Base-by-base conservation (phyloP, 2,329 filamentous ascomycete genomes). In the Chrysosporium queenslandicum region DNA sequence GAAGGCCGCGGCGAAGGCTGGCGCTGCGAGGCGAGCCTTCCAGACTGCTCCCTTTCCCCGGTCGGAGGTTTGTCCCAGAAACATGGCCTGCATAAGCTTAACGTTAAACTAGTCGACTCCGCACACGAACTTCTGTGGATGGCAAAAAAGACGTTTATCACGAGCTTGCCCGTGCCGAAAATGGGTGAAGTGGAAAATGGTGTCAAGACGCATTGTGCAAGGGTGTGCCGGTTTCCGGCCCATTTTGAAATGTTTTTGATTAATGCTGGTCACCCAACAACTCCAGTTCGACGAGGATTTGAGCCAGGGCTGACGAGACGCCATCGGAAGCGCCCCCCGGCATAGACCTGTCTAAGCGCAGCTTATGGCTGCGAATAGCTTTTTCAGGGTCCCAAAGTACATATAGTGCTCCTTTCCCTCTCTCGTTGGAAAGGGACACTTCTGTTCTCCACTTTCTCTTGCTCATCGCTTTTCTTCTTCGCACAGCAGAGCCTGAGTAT, bases 31-130 rank as follows among this genome's bases (percentile, higher is more conserved):
- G 36, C 36, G 36, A 39, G 11, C 8, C 32, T 29, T 4, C 4
- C 32, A 12, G 4, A 14, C 6, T 20, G 36, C 23, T 16, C 7
- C 18, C 14, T 23, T 23, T 16, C 20, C 16, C 16, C 36, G 3
- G 14, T 20, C 5, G 41, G 18, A 45, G 41, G 6, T 45, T 45
- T 45, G 9, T 6, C 14, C 25, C 16, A 30, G 16, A 27, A 29
- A 12, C 39, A 34, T 34, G 43, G 43, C 34, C 27, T 5, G 12
- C 27, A 47, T 47, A 47, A 47, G 45, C 45, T 47, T 36, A 36
- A 34, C 18, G 45, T 36, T 47, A 47, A 37, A 36, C 29, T 47
- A 36, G 45, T 25, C 29, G 25, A 6, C 45, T 34, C 29, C 45
- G 45, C 29, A 36, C 3, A 37, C 14, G 20, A 34, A 34, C 32